Percentiles rank a stretch among this genome's conserved stretches.
Evolutionary conservation across 768 basidiomycete genomes (phyloP).

Genomic region (Tylopilus sp.): DNA sequence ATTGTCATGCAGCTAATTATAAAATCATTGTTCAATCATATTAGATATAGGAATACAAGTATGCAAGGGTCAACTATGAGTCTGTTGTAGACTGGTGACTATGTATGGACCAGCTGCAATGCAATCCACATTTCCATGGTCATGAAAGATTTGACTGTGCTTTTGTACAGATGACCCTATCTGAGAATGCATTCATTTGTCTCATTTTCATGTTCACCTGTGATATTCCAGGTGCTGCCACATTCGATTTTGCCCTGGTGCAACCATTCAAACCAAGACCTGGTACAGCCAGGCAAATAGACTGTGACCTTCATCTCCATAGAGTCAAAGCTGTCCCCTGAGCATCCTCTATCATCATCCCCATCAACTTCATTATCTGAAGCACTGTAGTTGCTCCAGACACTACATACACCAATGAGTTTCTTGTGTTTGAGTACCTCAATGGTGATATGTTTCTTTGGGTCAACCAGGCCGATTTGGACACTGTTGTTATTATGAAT

Average conservation of each 20-base stretch:
- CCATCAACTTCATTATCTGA: no score
- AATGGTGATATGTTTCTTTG: no score
- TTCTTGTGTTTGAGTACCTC: no score
- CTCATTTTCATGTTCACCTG: slow-evolving; percentile 25
- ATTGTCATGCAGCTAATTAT: no score
- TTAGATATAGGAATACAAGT: slow-evolving; percentile 23
- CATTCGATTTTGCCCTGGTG: slow-evolving; percentile 17
- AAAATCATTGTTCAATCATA: no score
- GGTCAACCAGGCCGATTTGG: no score
- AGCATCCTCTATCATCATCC: no score
- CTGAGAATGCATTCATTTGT: slow-evolving; percentile 5
- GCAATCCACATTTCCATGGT: slow-evolving; percentile 29
- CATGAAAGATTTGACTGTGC: slow-evolving; percentile 27
- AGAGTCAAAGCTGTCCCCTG: no score
- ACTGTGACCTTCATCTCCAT: not conserved
- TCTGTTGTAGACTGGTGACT: slow-evolving; percentile 28
- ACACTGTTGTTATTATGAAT: no score
- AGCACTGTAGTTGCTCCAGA: no score
- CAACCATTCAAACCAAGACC: slow-evolving; percentile 8
- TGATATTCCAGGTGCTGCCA: not conserved
- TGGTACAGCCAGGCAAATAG: not conserved
- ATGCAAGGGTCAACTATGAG: slow-evolving; percentile 27
- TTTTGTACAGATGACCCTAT: slow-evolving; percentile 12
- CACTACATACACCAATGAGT: no score
- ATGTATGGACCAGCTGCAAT: slow-evolving; percentile 27